Evolutionary conservation across 225 moss, liverwort and hornwort genomes (phyloP), one percentile per base, ranked within the genome.

Genomic region (Polytrichum formosum): DNA sequence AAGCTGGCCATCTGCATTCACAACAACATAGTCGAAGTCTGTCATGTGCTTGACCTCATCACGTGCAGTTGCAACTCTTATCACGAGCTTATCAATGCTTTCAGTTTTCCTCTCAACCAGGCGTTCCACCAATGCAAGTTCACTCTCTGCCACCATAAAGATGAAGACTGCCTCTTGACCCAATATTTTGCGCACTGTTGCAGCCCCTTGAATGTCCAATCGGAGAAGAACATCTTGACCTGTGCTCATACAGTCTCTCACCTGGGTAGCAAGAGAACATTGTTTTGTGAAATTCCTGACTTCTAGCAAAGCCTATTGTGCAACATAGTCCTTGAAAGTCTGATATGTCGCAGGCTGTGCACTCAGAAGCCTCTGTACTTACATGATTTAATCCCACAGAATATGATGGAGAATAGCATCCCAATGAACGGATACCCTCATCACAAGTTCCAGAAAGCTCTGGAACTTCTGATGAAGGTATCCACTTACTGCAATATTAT

Each of bases 131-230:
- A 98, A 84, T 28, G 92, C 87, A 73, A 83, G 75, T 71, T 98
- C 97, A 59, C 90, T 94, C 74, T 98, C 97, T 19, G 97, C 97
- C 64, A 91, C 91, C 77, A 98, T 72, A 73, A 98, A 98, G 69
- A 98, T 98, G 64, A 98, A 90, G 56, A 98, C 84, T 9, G 97
- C 97, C 63, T 98, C 91, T 26, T 89, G 79, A 26, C 97, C 97
- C 26, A 98, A 85, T 37, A 94, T 84, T 72, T 89, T 86, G 26
- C 90, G 85, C 26, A 98, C 92, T 20, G 97, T 94, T 58, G 97
- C 94, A 64, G 97, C 97, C 33, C 97, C 97, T 81, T 98, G 97
- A 60, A 92, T 92, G 72, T 98, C 97, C 58, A 98, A 83, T 86
- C 97, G 91, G 37, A 98, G 85, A 27, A 98, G 82, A 2, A 98